These are phyloP conservation scores for Micromonas pusilla DNA, from an alignment of 139 green algal species.

Conservation along the genomic window DNA sequence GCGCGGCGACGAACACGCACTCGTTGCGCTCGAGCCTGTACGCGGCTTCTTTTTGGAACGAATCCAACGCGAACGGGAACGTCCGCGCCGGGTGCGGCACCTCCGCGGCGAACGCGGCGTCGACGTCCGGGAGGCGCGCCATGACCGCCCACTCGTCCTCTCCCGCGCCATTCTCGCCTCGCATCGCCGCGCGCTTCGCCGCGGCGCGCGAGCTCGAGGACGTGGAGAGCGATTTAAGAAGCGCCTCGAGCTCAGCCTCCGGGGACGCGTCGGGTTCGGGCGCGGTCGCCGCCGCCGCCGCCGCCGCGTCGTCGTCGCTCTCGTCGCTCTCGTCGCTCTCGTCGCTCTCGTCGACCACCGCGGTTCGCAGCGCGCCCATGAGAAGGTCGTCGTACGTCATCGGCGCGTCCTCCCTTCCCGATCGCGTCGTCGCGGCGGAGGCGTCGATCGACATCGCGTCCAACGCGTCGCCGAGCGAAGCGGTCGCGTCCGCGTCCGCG, in stretches of 20 bases:
- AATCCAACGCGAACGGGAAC: conserved; percentile 86
- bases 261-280: neutral
- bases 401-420: neutral
- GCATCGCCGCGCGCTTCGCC: neutral
- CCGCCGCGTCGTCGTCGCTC: neutral
- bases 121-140: conserved; percentile 10
- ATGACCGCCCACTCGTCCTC: conserved; percentile 36
- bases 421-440: no score
- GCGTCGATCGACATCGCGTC: neutral
- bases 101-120: conserved; percentile 23
- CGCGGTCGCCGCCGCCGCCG: neutral
- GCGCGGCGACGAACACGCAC: conserved; percentile 67
- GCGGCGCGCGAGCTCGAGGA: neutral
- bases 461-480: neutral
- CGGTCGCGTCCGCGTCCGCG: no score
- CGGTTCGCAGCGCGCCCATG: neutral
- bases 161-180: neutral
- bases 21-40: conserved; percentile 52
- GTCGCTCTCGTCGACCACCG: neutral
- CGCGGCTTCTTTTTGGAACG: conserved; percentile 89
- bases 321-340: neutral
- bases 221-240: neutral
- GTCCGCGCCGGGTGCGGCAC: conserved; percentile 43
- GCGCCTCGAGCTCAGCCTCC: conserved; percentile 7
- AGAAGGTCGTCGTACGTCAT: conserved; percentile 22